A percentile compares a stretch with the other conserved stretches of the same genome.
Conservation (phyloP, 768 basidiomycete species). For the Boletus sensibilis region DNA sequence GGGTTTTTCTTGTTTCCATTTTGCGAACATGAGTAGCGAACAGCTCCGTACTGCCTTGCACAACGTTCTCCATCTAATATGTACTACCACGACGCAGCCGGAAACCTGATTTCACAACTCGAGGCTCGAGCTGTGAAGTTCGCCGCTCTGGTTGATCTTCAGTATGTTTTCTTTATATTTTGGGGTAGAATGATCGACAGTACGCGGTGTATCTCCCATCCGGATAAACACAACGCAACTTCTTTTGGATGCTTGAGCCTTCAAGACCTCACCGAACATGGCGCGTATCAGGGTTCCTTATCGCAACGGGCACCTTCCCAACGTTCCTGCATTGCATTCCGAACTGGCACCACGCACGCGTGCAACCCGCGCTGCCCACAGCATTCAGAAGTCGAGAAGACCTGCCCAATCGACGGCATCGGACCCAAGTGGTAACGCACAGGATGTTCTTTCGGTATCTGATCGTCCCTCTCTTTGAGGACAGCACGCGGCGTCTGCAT, state of each 20-base stretch:
- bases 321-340: conserved; percentile 3
- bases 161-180: background rate
- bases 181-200: background rate
- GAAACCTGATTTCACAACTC: background rate
- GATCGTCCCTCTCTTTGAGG: background rate
- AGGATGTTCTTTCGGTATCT: conserved; percentile 15
- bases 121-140: background rate
- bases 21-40: background rate
- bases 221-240: background rate
- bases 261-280: background rate
- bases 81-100: no score
- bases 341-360: background rate
- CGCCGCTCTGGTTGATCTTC: background rate
- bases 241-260: background rate
- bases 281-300: background rate
- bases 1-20: conserved; percentile 9
- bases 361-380: conserved; percentile 6
- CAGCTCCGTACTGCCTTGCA: background rate
- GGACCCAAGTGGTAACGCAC: conserved; percentile 7
- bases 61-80: background rate
- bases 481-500: conserved; percentile 22
- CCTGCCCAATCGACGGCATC: background rate
- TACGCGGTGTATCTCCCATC: background rate
- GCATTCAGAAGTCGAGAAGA: conserved; percentile 23
- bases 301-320: background rate